Percentiles rank a stretch among this genome's conserved stretches.
phyloP scores from a whole-genome alignment of 2,329 filamentous ascomycete species.

The Escovopsis sp. region DNA sequence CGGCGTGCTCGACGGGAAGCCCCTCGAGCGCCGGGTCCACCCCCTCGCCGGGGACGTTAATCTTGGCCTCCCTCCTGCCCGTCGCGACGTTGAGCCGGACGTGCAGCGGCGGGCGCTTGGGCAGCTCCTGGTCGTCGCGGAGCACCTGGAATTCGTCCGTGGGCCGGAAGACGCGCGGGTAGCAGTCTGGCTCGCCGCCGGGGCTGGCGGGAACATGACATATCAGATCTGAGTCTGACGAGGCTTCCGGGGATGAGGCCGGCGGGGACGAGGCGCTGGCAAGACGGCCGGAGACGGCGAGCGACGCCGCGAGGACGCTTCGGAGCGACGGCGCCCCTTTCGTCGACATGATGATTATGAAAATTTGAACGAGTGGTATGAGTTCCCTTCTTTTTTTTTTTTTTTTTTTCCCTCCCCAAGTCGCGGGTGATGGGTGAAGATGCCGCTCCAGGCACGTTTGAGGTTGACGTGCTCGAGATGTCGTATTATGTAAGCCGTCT shows the following conservation, averaged over 20 bases:
- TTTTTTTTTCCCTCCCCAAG: too few species aligned
- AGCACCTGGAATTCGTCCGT: slow-evolving; percentile 51
- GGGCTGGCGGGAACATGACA: slow-evolving; percentile 47
- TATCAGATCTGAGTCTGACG: slow-evolving; percentile 34
- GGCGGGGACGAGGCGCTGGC: slow-evolving; percentile 13
- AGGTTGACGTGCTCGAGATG: too few species aligned
- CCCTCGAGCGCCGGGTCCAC: slow-evolving; percentile 30
- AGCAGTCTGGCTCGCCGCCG: slow-evolving; percentile 50
- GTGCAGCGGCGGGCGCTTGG: slow-evolving; percentile 49
- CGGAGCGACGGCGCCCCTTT: too few species aligned
- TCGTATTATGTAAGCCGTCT: too few species aligned
- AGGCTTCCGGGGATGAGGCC: slow-evolving; percentile 13
- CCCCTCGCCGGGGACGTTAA: slow-evolving; percentile 46
- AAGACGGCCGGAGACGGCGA: slow-evolving; percentile 16
- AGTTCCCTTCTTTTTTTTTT: too few species aligned
- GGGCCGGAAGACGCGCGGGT: slow-evolving; percentile 47
- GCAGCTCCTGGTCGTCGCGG: slow-evolving; percentile 49
- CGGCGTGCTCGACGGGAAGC: slow-evolving; percentile 35
- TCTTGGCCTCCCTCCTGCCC: slow-evolving; percentile 49
- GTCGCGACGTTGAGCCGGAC: slow-evolving; percentile 50
- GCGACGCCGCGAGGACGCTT: slow-evolving; percentile 12
- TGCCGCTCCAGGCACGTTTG: too few species aligned
- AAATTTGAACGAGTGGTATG: too few species aligned
- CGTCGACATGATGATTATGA: too few species aligned
- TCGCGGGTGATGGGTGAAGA: too few species aligned